A percentile compares a stretch with the other conserved stretches of the same genome.
Evolutionary conservation across 2,329 filamentous ascomycete genomes (phyloP).

Genomic region (Monosporascus sp.): DNA sequence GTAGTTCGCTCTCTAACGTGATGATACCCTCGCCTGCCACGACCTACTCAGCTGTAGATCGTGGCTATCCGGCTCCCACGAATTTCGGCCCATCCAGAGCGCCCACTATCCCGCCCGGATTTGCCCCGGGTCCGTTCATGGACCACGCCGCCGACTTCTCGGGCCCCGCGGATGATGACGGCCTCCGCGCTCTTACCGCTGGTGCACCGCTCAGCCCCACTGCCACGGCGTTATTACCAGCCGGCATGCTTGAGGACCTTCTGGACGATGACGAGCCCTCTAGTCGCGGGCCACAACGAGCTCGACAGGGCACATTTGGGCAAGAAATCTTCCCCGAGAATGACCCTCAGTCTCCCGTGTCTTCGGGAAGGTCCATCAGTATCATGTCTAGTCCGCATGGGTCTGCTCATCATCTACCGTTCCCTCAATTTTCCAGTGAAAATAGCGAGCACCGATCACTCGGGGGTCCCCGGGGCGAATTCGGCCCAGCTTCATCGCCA

Average conservation of each 20-base stretch:
- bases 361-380: constrained; percentile 51
- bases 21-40: constrained; percentile 36
- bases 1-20: constrained; percentile 40
- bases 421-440: constrained; percentile 42
- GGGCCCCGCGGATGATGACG: constrained; percentile 52
- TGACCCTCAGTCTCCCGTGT: constrained; percentile 55
- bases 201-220: constrained; percentile 73
- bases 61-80: constrained; percentile 44
- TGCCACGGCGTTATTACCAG: constrained; percentile 67
- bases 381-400: constrained; percentile 57
- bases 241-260: constrained; percentile 55
- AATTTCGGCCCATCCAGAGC: constrained; percentile 36
- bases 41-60: constrained; percentile 33
- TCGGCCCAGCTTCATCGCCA: constrained; percentile 36
- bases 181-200: constrained; percentile 53
- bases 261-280: constrained; percentile 53
- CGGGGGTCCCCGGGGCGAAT: constrained; percentile 22
- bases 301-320: constrained; percentile 30
- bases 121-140: constrained; percentile 49
- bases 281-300: constrained; percentile 30
- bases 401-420: constrained; percentile 54
- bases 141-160: constrained; percentile 38
- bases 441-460: constrained; percentile 39
- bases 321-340: constrained; percentile 31
- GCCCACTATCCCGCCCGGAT: constrained; percentile 39